phyloP scores from a whole-genome alignment of 108 stramenopile species.

The Conticribra guillardii region DNA sequence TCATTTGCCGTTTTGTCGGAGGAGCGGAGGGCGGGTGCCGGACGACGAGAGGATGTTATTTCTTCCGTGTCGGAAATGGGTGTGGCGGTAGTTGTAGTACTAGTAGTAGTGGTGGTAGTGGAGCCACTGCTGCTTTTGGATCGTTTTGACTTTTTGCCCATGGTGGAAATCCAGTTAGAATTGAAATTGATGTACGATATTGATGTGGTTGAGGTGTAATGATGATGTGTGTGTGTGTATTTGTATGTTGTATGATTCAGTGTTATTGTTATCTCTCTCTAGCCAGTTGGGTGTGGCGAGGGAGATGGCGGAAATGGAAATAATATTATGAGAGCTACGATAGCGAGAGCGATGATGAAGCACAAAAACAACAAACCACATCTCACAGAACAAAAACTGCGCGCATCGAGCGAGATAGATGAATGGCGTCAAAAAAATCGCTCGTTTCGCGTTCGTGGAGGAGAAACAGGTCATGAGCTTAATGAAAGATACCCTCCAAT shows the following conservation, averaged over 20 bases:
- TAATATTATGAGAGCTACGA: too few species aligned
- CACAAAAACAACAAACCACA: too few species aligned
- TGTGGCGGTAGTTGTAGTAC: conserved; percentile 19
- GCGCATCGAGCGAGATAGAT: too few species aligned
- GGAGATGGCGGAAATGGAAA: too few species aligned
- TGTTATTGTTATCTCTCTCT: too few species aligned
- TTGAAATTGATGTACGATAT: not conserved
- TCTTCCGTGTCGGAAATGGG: not conserved
- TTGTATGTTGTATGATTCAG: not conserved
- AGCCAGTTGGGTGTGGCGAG: too few species aligned
- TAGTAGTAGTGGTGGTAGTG: conserved; percentile 11
- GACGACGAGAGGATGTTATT: conserved; percentile 16
- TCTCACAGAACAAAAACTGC: too few species aligned
- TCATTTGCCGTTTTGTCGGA: conserved; percentile 24
- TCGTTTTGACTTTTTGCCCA: conserved; percentile 78
- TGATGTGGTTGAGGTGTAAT: not conserved
- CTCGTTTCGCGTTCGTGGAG: not conserved
- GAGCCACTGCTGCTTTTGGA: conserved; percentile 9
- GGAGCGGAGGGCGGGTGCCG: conserved; percentile 21
- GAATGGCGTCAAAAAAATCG: not conserved
- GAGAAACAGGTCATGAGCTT: not conserved
- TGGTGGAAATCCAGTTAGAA: conserved; percentile 14
- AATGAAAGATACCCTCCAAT: not conserved
- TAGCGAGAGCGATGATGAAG: too few species aligned
- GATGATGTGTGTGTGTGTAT: not conserved